phyloP scores from a whole-genome alignment of 208 protist genomes.

The Trypanosoma platydactyli region DNA sequence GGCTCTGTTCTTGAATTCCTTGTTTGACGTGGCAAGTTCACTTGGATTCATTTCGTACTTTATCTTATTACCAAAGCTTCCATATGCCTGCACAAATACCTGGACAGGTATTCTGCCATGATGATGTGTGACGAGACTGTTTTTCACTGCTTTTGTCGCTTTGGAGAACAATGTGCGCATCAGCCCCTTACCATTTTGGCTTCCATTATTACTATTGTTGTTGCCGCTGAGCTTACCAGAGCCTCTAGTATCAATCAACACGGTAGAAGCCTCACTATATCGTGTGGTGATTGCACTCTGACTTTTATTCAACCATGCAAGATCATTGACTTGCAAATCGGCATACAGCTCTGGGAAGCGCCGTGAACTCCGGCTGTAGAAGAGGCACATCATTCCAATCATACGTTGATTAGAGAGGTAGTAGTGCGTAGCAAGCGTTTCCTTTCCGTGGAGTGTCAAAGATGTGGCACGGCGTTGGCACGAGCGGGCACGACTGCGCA shows the following conservation, averaged over 20 bases:
- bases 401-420: constrained; percentile 40
- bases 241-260: too few species aligned
- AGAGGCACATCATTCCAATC: constrained; percentile 37
- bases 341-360: constrained; percentile 55
- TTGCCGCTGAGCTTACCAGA: neutral
- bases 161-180: constrained; percentile 55
- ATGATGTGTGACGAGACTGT: constrained; percentile 28
- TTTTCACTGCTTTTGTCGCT: constrained; percentile 68
- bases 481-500: constrained; percentile 8
- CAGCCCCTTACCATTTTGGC: constrained; percentile 6
- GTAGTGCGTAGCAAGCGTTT: constrained; percentile 29
- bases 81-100: constrained; percentile 34
- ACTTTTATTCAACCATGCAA: constrained; percentile 16
- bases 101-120: constrained; percentile 18
- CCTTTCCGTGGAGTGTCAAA: constrained; percentile 1
- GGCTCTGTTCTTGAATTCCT: constrained; percentile 14
- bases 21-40: constrained; percentile 12
- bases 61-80: constrained; percentile 27
- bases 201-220: constrained; percentile 25
- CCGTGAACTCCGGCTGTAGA: constrained; percentile 34
- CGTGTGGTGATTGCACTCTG: neutral
- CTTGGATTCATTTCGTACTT: constrained; percentile 18
- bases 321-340: constrained; percentile 27
- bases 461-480: neutral
- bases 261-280: neutral